phyloP scores from a whole-genome alignment of 352 stramenopile genomes.

The Sclerospora graminicola region DNA sequence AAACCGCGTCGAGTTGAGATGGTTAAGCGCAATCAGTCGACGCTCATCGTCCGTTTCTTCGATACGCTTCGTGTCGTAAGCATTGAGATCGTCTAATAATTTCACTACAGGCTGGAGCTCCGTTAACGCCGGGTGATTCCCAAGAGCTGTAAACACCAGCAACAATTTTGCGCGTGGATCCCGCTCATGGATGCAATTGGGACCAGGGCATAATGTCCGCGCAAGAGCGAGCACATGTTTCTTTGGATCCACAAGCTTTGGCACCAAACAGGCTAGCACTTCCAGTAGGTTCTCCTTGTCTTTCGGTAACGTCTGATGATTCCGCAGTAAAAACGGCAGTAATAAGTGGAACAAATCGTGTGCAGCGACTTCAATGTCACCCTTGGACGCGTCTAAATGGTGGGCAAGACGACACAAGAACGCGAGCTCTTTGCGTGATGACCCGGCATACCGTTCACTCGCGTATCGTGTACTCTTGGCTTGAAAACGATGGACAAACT shows the following conservation, averaged over 20 bases:
- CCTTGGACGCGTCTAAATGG: constrained; percentile 36
- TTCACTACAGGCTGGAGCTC: constrained; percentile 30
- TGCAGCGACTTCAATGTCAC: constrained; percentile 27
- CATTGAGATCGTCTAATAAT: constrained; percentile 57
- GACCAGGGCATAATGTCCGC: constrained; percentile 61
- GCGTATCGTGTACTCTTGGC: constrained; percentile 69
- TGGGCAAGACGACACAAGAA: constrained; percentile 73
- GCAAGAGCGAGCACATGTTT: constrained; percentile 70
- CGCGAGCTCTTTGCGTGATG: constrained; percentile 68
- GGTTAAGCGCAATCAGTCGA: constrained; percentile 63
- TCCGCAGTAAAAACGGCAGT: constrained; percentile 75
- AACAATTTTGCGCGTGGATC: constrained; percentile 51
- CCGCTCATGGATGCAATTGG: constrained; percentile 63
- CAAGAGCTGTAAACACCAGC: constrained; percentile 56
- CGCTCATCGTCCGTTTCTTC: constrained; percentile 82
- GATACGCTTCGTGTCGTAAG: constrained; percentile 67
- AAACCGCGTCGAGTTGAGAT: constrained; percentile 56
- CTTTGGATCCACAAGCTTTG: constrained; percentile 54
- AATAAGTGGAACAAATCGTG: constrained; percentile 80
- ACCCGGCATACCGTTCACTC: constrained; percentile 64
- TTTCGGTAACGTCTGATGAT: constrained; percentile 54
- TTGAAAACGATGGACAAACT: constrained; percentile 78
- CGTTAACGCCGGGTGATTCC: constrained; percentile 22
- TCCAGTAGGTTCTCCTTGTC: constrained; percentile 80
- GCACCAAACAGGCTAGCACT: constrained; percentile 67